Evolutionary conservation across 2,329 filamentous ascomycete genomes (phyloP).

Genomic region (Monosporascus sp.): DNA sequence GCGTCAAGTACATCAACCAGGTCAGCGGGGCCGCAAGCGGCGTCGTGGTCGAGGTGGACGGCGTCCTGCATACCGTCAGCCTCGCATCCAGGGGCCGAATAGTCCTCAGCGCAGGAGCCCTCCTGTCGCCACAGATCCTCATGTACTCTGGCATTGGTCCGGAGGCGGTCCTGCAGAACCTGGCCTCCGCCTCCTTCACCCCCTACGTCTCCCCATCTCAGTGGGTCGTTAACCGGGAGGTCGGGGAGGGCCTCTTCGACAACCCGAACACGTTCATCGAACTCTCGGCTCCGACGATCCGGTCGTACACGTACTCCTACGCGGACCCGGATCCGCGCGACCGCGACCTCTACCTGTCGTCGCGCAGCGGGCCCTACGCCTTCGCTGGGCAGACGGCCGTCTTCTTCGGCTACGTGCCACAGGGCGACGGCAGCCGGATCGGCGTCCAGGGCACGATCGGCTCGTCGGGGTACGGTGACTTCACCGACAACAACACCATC

Average conservation of each 20-base stretch:
- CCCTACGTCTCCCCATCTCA: constrained; percentile 21
- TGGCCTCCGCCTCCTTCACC: constrained; percentile 12
- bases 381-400: constrained; percentile 48
- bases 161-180: constrained; percentile 11
- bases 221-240: constrained; percentile 45
- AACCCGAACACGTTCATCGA: constrained; percentile 53
- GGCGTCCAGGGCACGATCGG: constrained; percentile 51
- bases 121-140: constrained; percentile 27
- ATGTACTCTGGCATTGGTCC: constrained; percentile 36
- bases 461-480: constrained; percentile 38
- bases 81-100: constrained; percentile 21
- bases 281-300: constrained; percentile 34
- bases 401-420: constrained; percentile 46
- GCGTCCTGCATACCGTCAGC: constrained; percentile 26
- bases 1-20: constrained; percentile 40
- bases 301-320: constrained; percentile 46
- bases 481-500: constrained; percentile 39
- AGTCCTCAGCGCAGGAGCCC: constrained; percentile 32
- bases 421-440: constrained; percentile 34
- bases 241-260: constrained; percentile 49
- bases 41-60: constrained; percentile 32
- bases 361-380: constrained; percentile 46
- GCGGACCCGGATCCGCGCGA: constrained; percentile 36
- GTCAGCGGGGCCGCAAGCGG: constrained; percentile 34
- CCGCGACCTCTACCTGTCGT: constrained; percentile 39